These are phyloP conservation scores for Pleurotus citrinopileatus DNA, from an alignment of 768 basidiomycete genomes.

Conservation along the genomic window DNA sequence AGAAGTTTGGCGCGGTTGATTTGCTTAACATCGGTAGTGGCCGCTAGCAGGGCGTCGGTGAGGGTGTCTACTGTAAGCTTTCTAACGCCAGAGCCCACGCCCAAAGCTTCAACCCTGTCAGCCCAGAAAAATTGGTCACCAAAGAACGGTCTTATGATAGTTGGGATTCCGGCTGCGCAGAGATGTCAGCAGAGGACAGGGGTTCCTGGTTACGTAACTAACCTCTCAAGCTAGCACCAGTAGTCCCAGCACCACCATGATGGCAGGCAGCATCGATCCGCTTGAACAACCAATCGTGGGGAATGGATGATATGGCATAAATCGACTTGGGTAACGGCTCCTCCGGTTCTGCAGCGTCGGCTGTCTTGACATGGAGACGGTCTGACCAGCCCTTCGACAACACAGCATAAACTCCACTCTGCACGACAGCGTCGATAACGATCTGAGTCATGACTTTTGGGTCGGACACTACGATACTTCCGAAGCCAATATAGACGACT, in stretches of 20 bases:
- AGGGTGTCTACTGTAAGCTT: slow-evolving; percentile 81
- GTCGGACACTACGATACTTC: slow-evolving; percentile 95
- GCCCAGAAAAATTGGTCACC: slow-evolving; percentile 99
- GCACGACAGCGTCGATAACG: slow-evolving; percentile 83
- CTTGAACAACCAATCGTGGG: slow-evolving; percentile 95
- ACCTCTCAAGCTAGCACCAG: slow-evolving; percentile 93
- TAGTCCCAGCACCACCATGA: slow-evolving; percentile 96
- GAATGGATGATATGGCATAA: slow-evolving; percentile 80
- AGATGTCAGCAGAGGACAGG: not conserved
- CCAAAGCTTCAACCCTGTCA: slow-evolving; percentile 94
- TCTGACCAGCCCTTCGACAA: slow-evolving; percentile 99
- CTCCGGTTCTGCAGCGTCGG: slow-evolving; percentile 58
- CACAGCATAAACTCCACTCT: slow-evolving; percentile 88
- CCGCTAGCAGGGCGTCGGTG: slow-evolving; percentile 72
- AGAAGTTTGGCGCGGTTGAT: slow-evolving; percentile 80
- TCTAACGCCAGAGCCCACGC: slow-evolving; percentile 83
- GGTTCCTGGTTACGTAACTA: slow-evolving; percentile 18
- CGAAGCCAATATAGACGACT: slow-evolving; percentile 96
- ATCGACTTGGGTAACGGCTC: slow-evolving; percentile 77
- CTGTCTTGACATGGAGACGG: slow-evolving; percentile 66
- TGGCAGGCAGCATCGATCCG: slow-evolving; percentile 96
- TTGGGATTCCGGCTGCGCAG: slow-evolving; percentile 80
- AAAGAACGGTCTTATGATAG: slow-evolving; percentile 96
- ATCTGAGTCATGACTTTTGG: slow-evolving; percentile 89
- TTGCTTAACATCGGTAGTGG: slow-evolving; percentile 88